Evolutionary conservation across 176 grass and related monocot genomes (phyloP).

Genomic region (Panicum miliaceum): DNA sequence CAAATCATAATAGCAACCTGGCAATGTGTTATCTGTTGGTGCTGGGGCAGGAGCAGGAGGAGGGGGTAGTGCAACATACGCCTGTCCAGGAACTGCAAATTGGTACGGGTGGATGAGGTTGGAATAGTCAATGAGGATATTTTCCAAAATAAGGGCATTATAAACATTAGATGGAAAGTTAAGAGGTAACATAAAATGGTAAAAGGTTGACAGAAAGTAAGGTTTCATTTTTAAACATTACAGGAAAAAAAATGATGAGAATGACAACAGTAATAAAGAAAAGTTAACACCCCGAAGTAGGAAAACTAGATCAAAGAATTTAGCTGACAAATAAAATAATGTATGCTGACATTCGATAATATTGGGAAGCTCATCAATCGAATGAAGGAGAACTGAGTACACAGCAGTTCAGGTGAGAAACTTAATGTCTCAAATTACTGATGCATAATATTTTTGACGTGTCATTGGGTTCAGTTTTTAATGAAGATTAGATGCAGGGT

Average conservation of each 20-base stretch:
- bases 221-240: not conserved
- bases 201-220: not conserved
- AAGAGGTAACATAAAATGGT: not conserved
- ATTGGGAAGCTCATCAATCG: slow-evolving; percentile 21
- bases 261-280: slow-evolving; percentile 5
- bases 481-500: not conserved
- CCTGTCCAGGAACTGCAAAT: slow-evolving; percentile 79
- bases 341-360: not conserved
- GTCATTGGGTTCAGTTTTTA: slow-evolving; percentile 11
- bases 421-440: not conserved
- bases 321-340: not conserved
- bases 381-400: not conserved
- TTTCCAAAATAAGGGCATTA: slow-evolving; percentile 5
- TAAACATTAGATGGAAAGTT: not conserved
- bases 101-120: not conserved
- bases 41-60: slow-evolving; percentile 57
- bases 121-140: slow-evolving; percentile 16
- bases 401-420: not conserved
- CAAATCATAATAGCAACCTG: slow-evolving; percentile 52
- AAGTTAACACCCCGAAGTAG: not conserved
- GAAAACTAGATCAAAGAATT: not conserved
- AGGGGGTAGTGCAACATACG: slow-evolving; percentile 54
- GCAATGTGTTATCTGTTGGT: slow-evolving; percentile 51
- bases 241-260: slow-evolving; percentile 1
- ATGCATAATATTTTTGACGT: not conserved